Conservation (phyloP, 768 basidiomycete species). For the Candolleomyces eurysporus region DNA sequence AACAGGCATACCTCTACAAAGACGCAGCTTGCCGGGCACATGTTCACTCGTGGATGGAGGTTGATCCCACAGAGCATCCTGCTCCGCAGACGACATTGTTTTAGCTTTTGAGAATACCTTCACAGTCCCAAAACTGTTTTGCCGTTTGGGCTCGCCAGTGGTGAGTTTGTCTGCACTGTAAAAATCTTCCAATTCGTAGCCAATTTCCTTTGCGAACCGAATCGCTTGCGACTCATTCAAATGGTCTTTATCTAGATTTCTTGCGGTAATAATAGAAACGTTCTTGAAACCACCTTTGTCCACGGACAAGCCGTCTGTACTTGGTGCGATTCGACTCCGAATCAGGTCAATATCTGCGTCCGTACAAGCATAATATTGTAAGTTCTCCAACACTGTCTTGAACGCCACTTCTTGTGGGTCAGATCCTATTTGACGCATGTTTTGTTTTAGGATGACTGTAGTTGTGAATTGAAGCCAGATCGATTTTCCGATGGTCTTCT, state of each 20-base stretch:
- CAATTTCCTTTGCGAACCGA: no score
- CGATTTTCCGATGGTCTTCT: slow-evolving; percentile 24
- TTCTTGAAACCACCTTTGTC: slow-evolving; percentile 22
- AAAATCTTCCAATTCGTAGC: no score
- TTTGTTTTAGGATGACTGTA: slow-evolving; percentile 30
- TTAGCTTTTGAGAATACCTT: no score
- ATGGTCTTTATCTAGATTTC: slow-evolving; percentile 35
- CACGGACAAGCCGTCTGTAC: slow-evolving; percentile 9
- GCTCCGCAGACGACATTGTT: no score
- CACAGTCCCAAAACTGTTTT: no score
- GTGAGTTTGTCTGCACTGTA: no score
- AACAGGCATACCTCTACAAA: no score
- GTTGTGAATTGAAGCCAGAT: slow-evolving; percentile 32
- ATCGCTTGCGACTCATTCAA: slow-evolving; percentile 30
- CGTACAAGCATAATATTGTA: slow-evolving; percentile 39
- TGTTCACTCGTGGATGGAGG: no score
- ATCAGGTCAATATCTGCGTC: slow-evolving; percentile 34
- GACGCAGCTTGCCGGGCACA: no score
- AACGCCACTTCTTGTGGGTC: slow-evolving; percentile 23
- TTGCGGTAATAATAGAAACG: slow-evolving; percentile 36
- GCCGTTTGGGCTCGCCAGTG: no score
- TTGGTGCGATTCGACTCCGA: slow-evolving; percentile 18
- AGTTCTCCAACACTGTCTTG: slow-evolving; percentile 30
- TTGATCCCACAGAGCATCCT: no score
- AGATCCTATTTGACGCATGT: slow-evolving; percentile 31